These are phyloP conservation scores for Phlyctochytrium arcticum DNA, from an alignment of 192 early-diverging fungal species.

Conservation along the genomic window DNA sequence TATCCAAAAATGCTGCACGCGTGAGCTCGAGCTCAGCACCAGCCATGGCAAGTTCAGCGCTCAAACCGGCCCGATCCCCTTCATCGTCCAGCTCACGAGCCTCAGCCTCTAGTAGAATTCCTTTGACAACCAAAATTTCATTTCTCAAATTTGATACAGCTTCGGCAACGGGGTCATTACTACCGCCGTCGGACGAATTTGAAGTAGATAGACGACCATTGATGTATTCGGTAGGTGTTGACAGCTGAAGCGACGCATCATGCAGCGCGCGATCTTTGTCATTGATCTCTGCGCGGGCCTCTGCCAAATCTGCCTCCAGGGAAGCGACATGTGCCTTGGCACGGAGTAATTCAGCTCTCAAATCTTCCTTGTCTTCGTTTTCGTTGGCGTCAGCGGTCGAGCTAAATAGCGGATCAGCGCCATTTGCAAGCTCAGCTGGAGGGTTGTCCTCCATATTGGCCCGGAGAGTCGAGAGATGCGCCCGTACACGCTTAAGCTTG, in stretches of 20 bases:
- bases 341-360: constrained; percentile 9
- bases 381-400: not conserved
- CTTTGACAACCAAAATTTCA: constrained; percentile 16
- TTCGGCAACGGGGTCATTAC: not conserved
- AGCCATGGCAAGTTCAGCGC: constrained; percentile 34
- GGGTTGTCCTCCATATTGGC: constrained; percentile 17
- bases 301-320: constrained; percentile 13
- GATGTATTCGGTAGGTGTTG: not conserved
- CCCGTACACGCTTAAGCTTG: constrained; percentile 14
- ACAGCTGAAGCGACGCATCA: constrained; percentile 11
- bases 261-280: constrained; percentile 3
- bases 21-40: constrained; percentile 32
- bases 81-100: not conserved
- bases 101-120: constrained; percentile 5
- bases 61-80: constrained; percentile 17
- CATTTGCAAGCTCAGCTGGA: not conserved
- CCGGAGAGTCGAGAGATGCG: constrained; percentile 18
- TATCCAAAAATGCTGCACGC: constrained; percentile 17
- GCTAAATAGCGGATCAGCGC: not conserved
- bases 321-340: not conserved
- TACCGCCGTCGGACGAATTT: not conserved
- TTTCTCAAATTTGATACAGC: not conserved
- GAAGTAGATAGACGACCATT: not conserved
- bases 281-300: not conserved
- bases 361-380: constrained; percentile 6